These are phyloP conservation scores for Albifimbria verrucaria DNA, from an alignment of 2,329 filamentous ascomycete species.

Conservation along the genomic window DNA sequence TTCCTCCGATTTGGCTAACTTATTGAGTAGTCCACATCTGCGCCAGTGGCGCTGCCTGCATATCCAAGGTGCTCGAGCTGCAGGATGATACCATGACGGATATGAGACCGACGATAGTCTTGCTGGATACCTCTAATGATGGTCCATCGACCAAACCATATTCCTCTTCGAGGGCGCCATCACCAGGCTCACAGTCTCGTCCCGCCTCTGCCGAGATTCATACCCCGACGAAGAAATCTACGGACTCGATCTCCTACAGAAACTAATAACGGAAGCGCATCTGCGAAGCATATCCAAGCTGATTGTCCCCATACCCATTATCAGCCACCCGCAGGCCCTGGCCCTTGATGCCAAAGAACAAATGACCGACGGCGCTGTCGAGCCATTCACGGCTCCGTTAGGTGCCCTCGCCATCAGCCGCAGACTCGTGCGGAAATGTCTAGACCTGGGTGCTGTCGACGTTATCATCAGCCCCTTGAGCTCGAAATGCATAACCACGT, in stretches of 20 bases:
- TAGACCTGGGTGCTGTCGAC: conserved; percentile 84
- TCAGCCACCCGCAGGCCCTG: conserved; percentile 36
- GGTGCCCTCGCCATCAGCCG: conserved; percentile 27
- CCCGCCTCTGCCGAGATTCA: conserved; percentile 35
- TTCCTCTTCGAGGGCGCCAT: conserved; percentile 36
- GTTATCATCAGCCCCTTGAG: conserved; percentile 79
- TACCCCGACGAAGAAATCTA: conserved; percentile 49
- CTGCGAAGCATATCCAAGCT: conserved; percentile 54
- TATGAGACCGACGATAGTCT: conserved; percentile 53
- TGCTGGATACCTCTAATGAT: conserved; percentile 54
- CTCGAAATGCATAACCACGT: conserved; percentile 66
- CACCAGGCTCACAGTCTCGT: conserved; percentile 37
- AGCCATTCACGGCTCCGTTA: conserved; percentile 25
- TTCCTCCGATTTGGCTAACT: conserved; percentile 5
- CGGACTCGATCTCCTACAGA: conserved; percentile 51
- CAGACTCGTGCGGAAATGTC: conserved; percentile 61
- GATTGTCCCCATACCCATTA: conserved; percentile 53
- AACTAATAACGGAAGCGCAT: conserved; percentile 56
- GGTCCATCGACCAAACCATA: conserved; percentile 37
- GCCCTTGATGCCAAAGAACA: conserved; percentile 22
- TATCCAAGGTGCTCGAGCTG: conserved; percentile 50
- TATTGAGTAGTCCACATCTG: conserved; percentile 56
- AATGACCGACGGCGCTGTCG: conserved; percentile 35
- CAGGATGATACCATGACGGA: conserved; percentile 50
- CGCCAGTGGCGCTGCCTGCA: conserved; percentile 48